phyloP scores from a whole-genome alignment of 192 early-diverging fungal species.

The Coemansia sp. region DNA sequence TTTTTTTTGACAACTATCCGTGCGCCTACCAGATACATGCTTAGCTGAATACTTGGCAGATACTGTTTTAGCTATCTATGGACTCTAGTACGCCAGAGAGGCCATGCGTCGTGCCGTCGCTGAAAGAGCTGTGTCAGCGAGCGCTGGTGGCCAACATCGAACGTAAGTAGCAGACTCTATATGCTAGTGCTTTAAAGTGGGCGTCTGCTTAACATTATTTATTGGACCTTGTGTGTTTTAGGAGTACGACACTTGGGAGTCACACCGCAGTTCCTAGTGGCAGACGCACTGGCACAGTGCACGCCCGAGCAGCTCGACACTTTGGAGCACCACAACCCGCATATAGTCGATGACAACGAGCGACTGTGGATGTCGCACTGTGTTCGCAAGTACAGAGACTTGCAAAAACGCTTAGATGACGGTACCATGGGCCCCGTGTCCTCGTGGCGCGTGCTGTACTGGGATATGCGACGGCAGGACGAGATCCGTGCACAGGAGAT shows the following conservation, averaged over 20 bases:
- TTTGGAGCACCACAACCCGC: slow-evolving; percentile 49
- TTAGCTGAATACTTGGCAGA: background rate
- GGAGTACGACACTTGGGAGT: slow-evolving; percentile 35
- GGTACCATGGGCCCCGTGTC: slow-evolving; percentile 11
- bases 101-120: slow-evolving; percentile 21
- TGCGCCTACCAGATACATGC: background rate
- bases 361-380: slow-evolving; percentile 39
- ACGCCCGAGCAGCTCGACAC: slow-evolving; percentile 46
- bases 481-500: slow-evolving; percentile 45
- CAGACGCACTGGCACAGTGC: slow-evolving; percentile 38
- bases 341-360: slow-evolving; percentile 47
- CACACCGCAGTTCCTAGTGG: slow-evolving; percentile 41
- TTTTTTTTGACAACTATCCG: background rate
- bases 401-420: slow-evolving; percentile 17
- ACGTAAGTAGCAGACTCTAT: slow-evolving; percentile 19
- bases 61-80: slow-evolving; percentile 11
- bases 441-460: slow-evolving; percentile 44
- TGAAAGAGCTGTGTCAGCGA: slow-evolving; percentile 49
- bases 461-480: slow-evolving; percentile 33
- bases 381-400: slow-evolving; percentile 21
- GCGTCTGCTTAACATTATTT: background rate
- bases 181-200: background rate
- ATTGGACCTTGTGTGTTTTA: background rate
- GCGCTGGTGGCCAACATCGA: slow-evolving; percentile 32
- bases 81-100: slow-evolving; percentile 3